phyloP scores from a whole-genome alignment of 352 stramenopile genomes.

The Globisporangium irregulare region DNA sequence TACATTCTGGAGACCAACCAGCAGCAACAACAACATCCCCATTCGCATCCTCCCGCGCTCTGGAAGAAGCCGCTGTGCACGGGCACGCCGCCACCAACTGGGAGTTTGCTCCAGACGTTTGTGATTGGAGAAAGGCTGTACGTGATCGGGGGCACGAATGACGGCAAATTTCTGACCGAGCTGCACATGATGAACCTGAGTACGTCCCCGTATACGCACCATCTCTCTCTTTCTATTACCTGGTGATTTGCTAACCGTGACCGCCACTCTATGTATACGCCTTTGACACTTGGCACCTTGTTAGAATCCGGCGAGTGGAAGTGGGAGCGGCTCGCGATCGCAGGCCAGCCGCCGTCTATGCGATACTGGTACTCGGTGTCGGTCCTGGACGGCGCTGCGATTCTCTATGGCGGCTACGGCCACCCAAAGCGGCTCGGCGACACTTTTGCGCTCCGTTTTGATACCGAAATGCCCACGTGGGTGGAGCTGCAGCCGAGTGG shows the following conservation, averaged over 20 bases:
- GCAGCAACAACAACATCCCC: background rate
- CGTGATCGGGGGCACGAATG: constrained; percentile 51
- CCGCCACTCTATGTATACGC: background rate
- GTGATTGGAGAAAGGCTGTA: constrained; percentile 46
- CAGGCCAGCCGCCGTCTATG: constrained; percentile 46
- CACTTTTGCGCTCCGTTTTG: constrained; percentile 56
- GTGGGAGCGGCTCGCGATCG: constrained; percentile 48
- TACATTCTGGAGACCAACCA: constrained; percentile 37
- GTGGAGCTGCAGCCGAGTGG: constrained; percentile 37
- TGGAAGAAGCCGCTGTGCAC: constrained; percentile 37
- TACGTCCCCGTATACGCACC: constrained; percentile 21
- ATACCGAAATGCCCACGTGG: constrained; percentile 43
- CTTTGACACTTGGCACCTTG: background rate
- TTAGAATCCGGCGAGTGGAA: constrained; percentile 40
- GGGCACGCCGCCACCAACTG: constrained; percentile 33
- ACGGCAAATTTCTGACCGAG: constrained; percentile 60
- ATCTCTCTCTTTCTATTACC: background rate
- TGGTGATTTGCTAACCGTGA: background rate
- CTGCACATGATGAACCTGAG: constrained; percentile 47
- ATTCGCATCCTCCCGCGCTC: constrained; percentile 8
- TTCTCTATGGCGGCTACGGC: constrained; percentile 58
- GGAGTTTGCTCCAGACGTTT: constrained; percentile 53
- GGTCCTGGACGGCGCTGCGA: constrained; percentile 36
- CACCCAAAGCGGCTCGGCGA: constrained; percentile 47
- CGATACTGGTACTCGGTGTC: constrained; percentile 61